Evolutionary conservation across 495 filamentous ascomycete species (phyloP).

Genomic region (Hypoxylon perforatum): DNA sequence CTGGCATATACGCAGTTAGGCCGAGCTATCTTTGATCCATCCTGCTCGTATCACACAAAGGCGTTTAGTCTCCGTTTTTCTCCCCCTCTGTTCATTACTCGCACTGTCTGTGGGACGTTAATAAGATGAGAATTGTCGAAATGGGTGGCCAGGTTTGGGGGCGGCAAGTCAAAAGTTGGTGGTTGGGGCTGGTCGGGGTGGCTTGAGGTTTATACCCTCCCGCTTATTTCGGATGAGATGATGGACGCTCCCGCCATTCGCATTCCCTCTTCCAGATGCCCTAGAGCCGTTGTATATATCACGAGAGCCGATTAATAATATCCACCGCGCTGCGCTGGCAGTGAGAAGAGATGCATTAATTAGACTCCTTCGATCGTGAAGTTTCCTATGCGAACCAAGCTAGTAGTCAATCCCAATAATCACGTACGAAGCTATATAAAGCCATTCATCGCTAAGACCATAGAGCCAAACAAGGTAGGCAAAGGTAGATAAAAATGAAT

Average conservation of each 20-base stretch:
- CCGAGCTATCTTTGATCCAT: not conserved
- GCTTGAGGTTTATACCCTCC: conserved; percentile 17
- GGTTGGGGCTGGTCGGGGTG: conserved; percentile 8
- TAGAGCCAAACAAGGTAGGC: too few relatives aligned
- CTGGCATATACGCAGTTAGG: not conserved
- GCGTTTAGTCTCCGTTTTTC: conserved; percentile 29
- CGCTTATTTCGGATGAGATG: conserved; percentile 7
- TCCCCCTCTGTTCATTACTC: conserved; percentile 6
- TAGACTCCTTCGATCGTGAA: not conserved
- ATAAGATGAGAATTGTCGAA: conserved; percentile 33
- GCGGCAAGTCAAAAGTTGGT: conserved; percentile 10
- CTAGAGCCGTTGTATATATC: conserved; percentile 37
- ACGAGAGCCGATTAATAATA: conserved; percentile 36
- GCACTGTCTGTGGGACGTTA: conserved; percentile 20
- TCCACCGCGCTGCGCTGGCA: conserved; percentile 16
- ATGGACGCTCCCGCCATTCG: conserved; percentile 14
- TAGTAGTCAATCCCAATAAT: too few relatives aligned
- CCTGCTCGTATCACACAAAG: conserved; percentile 31
- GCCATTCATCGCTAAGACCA: too few relatives aligned
- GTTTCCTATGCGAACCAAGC: too few relatives aligned
- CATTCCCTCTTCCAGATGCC: conserved; percentile 14
- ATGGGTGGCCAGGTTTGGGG: conserved; percentile 9
- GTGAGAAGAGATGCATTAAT: conserved; percentile 2
- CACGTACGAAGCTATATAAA: too few relatives aligned
- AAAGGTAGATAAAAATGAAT: too few relatives aligned